These are phyloP conservation scores for Bombardia bombarda DNA, from an alignment of 495 filamentous ascomycete genomes.

Conservation along the genomic window DNA sequence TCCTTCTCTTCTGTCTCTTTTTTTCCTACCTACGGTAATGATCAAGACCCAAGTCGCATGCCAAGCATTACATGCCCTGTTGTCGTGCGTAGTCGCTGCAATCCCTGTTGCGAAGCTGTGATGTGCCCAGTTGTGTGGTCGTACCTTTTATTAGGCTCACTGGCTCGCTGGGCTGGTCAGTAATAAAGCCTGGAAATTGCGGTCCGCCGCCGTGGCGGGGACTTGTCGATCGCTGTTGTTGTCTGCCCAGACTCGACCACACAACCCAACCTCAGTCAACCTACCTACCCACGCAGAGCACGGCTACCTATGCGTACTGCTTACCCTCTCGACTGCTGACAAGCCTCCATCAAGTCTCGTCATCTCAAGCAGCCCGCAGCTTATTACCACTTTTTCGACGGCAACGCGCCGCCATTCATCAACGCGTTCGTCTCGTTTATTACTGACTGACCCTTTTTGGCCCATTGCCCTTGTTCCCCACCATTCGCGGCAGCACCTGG, in stretches of 20 bases:
- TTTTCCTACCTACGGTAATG: no score
- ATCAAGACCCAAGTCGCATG: no score
- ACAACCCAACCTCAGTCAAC: not conserved
- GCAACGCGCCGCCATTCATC: not conserved
- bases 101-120: no score
- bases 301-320: not conserved
- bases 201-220: conserved; percentile 21
- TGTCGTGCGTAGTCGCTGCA: no score
- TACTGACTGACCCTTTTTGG: no score
- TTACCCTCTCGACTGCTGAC: not conserved
- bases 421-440: no score
- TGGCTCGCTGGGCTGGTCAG: conserved; percentile 4
- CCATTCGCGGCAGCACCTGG: no score
- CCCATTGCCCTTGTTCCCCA: no score
- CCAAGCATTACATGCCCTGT: no score
- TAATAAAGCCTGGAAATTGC: conserved; percentile 21
- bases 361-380: not conserved
- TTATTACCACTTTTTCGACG: not conserved
- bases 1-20: no score
- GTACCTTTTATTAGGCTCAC: no score
- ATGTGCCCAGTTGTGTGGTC: no score
- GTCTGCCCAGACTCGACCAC: conserved; percentile 15
- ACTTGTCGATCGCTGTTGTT: conserved; percentile 23
- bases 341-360: not conserved
- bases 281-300: not conserved